Conservation (phyloP, 306 rosid species). For the Sophora flavescens region DNA sequence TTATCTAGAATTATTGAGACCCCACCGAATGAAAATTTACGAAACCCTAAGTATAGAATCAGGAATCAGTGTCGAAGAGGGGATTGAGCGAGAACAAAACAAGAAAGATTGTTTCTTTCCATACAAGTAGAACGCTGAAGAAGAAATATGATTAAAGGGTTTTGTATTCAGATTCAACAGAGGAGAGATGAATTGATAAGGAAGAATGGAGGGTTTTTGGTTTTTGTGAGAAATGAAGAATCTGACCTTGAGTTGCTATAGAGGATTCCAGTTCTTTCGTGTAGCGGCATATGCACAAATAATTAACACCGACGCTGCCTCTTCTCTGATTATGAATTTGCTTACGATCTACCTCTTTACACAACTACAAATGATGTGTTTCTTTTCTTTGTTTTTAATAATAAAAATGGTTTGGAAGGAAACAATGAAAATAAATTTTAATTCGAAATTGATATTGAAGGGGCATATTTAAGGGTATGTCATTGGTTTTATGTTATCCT, state of each 20-base stretch:
- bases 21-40: constrained; percentile 34
- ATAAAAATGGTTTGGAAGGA: too few relatives aligned
- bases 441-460: too few relatives aligned
- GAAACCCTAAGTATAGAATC: constrained; percentile 10
- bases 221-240: constrained; percentile 25
- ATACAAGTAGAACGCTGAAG: constrained; percentile 31
- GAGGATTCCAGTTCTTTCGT: constrained; percentile 50
- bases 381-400: too few relatives aligned
- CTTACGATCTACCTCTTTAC: too few relatives aligned
- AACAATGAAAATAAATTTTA: too few relatives aligned
- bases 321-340: background rate
- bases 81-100: constrained; percentile 30
- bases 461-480: too few relatives aligned
- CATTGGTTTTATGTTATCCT: too few relatives aligned
- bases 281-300: too few relatives aligned
- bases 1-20: constrained; percentile 34
- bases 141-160: background rate
- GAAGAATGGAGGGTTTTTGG: constrained; percentile 3
- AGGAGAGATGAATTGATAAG: background rate
- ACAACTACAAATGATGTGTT: too few relatives aligned
- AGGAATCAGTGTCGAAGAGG: constrained; percentile 8
- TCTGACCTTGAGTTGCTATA: constrained; percentile 49
- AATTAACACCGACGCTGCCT: background rate
- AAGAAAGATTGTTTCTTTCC: constrained; percentile 33
- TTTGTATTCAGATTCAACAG: constrained; percentile 30